Base-by-base conservation (phyloP, 2,329 filamentous ascomycete species). In the Colletotrichum paranaense region DNA sequence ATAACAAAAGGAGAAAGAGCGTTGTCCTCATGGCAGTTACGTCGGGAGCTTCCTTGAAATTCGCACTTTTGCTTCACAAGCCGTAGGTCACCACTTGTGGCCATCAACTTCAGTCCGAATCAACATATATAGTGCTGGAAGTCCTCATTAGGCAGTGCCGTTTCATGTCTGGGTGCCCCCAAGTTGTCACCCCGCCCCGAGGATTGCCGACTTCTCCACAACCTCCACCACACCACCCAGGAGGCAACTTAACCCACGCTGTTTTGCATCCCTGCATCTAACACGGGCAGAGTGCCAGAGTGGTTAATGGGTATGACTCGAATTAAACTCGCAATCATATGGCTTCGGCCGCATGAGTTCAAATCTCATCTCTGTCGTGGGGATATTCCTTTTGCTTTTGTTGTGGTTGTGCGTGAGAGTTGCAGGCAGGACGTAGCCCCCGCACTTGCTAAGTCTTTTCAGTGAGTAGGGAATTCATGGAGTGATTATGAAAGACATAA, bases 281-380 rank as follows among this genome's bases (percentile, higher is more conserved):
- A 35, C 19, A 52, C 46, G 24, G 67, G 67, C 67, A 66, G 62
- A 66, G 67, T 70, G 67, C 67, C 62, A 70, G 67, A 70, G 67
- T 70, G 67, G 67, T 70, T 65, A 70, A 65, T 70, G 62, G 67
- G 67, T 70, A 55, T 70, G 67, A 70, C 67, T 70, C 67, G 67
- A 70, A 70, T 66, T 46, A n/a, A n/a, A 35, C 26, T 66, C 60
- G 67, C 55, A 30, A 70, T 70, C 67, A 70, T 55, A 70, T 70
- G 67, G 67, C 67, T 70, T 70, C 67, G 67, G 67, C 67, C 67
- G 67, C 67, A 59, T 66, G 62, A 70, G 67, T 70, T 70, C 67
- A 66, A 66, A 70, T 70, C 62, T 70, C 62, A 66, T 70, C 67
- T 70, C 67, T 70, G 67, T 70, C 62, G 67, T 52, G 16, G 16